Evolutionary conservation across 2,329 filamentous ascomycete species (phyloP).

Genomic region (Geosmithia morbida): DNA sequence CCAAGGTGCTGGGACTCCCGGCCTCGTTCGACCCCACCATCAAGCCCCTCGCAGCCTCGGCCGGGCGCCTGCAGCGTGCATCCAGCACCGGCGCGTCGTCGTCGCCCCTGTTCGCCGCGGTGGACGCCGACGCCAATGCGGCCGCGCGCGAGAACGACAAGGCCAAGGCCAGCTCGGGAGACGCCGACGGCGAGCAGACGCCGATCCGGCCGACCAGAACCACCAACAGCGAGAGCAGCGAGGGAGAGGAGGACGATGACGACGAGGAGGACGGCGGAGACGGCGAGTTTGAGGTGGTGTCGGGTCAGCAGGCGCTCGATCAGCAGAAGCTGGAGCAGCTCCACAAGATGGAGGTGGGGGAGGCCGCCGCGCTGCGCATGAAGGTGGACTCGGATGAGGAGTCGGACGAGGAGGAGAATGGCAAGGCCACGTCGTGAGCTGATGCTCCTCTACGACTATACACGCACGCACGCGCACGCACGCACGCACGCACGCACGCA

Average conservation of each 20-base stretch:
- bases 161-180: conserved; percentile 1
- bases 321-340: conserved; percentile 35
- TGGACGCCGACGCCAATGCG: background rate
- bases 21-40: conserved; percentile 50
- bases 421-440: conserved; percentile 3
- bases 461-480: background rate
- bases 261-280: conserved; percentile 21
- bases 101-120: background rate
- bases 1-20: conserved; percentile 46
- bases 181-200: background rate
- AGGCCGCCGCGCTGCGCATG: conserved; percentile 35
- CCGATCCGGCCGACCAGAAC: background rate
- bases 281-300: conserved; percentile 28
- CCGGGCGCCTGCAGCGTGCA: background rate
- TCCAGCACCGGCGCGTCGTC: background rate
- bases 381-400: conserved; percentile 22
- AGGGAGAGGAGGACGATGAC: conserved; percentile 19
- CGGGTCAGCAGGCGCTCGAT: conserved; percentile 26
- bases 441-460: background rate
- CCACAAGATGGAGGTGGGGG: conserved; percentile 45
- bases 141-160: conserved; percentile 6
- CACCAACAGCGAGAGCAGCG: conserved; percentile 19
- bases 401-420: conserved; percentile 16
- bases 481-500: too few relatives aligned
- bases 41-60: conserved; percentile 28